Evolutionary conservation across 129 eudicot genomes (phyloP).

Genomic region (Glebionis coronaria): DNA sequence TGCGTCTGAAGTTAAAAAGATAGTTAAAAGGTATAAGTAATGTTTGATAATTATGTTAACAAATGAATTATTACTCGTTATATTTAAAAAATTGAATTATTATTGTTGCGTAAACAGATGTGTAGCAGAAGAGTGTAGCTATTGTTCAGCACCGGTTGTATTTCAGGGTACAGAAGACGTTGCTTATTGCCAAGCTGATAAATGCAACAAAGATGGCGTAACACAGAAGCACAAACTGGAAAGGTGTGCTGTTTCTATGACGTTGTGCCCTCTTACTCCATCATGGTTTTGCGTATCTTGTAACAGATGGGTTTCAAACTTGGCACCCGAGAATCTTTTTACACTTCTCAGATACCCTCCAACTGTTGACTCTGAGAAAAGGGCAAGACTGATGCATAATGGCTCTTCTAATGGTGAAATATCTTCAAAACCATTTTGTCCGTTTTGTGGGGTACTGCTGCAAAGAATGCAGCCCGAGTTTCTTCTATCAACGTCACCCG

Average conservation of each 20-base stretch:
- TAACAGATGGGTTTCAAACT: slow-evolving; percentile 49
- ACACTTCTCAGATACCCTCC: slow-evolving; percentile 44
- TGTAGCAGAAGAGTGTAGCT: slow-evolving; percentile 53
- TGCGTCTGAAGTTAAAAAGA: slow-evolving; percentile 46
- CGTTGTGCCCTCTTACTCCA: slow-evolving; percentile 55
- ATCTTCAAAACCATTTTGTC: slow-evolving; percentile 55
- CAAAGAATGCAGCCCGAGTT: slow-evolving; percentile 64
- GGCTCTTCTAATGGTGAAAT: slow-evolving; percentile 6
- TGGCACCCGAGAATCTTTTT: slow-evolving; percentile 58
- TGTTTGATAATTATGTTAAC: neutral
- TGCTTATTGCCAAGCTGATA: slow-evolving; percentile 51
- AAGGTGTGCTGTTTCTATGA: slow-evolving; percentile 75
- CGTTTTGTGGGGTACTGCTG: slow-evolving; percentile 83
- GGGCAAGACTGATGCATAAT: slow-evolving; percentile 8
- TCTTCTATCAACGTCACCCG: slow-evolving; percentile 55
- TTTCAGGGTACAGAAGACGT: slow-evolving; percentile 69
- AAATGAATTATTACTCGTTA: neutral
- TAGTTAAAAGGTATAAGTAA: slow-evolving; percentile 50
- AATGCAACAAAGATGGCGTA: slow-evolving; percentile 18
- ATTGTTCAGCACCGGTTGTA: slow-evolving; percentile 66
- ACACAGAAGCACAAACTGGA: slow-evolving; percentile 45
- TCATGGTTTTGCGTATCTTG: slow-evolving; percentile 81
- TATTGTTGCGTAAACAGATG: slow-evolving; percentile 18
- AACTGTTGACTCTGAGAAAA: neutral
- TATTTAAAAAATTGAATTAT: neutral